These are phyloP conservation scores for Calocybe cyanea DNA, from an alignment of 768 basidiomycete genomes.

Conservation along the genomic window DNA sequence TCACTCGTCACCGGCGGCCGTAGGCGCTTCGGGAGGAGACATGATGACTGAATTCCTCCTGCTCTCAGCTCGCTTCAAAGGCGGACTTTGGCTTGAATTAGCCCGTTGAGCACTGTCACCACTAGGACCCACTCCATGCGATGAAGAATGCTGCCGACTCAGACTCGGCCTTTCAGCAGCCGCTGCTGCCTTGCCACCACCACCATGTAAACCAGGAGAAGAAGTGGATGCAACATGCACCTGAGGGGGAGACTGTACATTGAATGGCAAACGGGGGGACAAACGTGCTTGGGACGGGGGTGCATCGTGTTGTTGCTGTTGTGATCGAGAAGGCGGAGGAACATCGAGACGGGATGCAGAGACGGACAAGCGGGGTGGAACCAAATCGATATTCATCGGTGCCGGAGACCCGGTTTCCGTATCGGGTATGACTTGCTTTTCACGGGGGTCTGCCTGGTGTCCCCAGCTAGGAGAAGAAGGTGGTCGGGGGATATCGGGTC, in stretches of 20 bases:
- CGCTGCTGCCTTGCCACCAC: conserved; percentile 19
- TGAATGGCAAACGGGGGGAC: conserved; percentile 19
- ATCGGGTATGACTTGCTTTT: conserved; percentile 30
- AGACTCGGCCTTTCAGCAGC: conserved; percentile 22
- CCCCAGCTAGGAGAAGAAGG: conserved; percentile 40
- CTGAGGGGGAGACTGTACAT: conserved; percentile 30
- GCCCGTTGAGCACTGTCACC: conserved; percentile 1
- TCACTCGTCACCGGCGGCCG: background rate
- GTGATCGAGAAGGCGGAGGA: conserved; percentile 26
- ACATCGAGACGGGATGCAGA: conserved; percentile 46
- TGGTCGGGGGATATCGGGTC: conserved; percentile 30
- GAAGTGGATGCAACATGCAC: conserved; percentile 23
- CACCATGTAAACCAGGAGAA: conserved; percentile 17
- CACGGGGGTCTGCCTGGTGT: conserved; percentile 29
- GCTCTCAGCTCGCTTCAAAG: conserved; percentile 23
- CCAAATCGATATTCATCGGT: conserved; percentile 37
- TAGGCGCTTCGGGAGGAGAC: conserved; percentile 27
- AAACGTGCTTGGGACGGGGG: conserved; percentile 16
- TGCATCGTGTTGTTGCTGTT: conserved; percentile 23
- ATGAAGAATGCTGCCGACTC: conserved; percentile 21
- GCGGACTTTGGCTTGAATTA: conserved; percentile 9
- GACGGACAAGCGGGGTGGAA: conserved; percentile 42
- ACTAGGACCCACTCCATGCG: conserved; percentile 6
- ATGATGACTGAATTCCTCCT: conserved; percentile 34
- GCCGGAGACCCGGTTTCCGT: conserved; percentile 43